Conservation (phyloP, 2,329 filamentous ascomycete species). For the Aschersonia sp. region DNA sequence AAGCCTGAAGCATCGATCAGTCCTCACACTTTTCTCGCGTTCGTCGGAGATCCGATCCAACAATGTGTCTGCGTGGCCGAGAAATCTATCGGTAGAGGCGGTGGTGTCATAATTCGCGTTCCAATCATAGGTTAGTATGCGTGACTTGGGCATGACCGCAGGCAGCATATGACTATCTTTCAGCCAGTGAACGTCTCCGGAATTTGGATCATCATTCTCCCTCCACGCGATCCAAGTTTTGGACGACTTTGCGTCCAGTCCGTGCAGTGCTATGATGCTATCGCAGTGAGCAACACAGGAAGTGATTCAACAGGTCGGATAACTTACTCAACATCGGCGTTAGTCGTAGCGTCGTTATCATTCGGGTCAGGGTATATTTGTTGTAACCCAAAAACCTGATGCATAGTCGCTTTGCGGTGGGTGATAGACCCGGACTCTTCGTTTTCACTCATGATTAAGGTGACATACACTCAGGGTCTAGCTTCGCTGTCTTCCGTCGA, state of each 20-base stretch:
- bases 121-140: not conserved
- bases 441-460: no score
- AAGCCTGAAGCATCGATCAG: not conserved
- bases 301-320: not conserved
- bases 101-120: not conserved
- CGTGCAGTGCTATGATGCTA: not conserved
- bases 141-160: not conserved
- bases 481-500: no score
- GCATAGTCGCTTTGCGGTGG: no score
- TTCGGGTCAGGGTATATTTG: not conserved
- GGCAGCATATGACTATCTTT: not conserved
- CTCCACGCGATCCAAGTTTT: not conserved
- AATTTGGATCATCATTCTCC: not conserved
- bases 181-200: not conserved
- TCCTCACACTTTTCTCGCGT: not conserved
- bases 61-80: not conserved
- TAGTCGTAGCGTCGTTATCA: not conserved
- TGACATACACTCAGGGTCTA: no score
- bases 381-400: not conserved
- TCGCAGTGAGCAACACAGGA: not conserved
- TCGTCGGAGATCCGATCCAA: not conserved
- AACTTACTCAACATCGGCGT: not conserved
- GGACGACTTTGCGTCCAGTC: not conserved
- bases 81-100: not conserved
- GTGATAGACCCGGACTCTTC: no score